Conservation (phyloP, 1,284 basidiomycete species). For the Lentinula novae-zelandiae region DNA sequence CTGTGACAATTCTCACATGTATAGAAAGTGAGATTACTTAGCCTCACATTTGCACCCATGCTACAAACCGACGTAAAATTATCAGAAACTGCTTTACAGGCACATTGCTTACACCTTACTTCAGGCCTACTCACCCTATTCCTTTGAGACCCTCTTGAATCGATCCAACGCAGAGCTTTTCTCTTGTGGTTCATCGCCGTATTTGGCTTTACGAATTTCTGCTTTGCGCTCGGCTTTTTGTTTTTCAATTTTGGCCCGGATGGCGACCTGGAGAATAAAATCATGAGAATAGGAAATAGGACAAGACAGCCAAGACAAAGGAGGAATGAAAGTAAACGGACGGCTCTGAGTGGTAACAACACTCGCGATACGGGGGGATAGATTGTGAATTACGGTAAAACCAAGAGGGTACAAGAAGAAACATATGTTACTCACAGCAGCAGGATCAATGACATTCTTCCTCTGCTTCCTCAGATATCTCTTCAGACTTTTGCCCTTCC, state of each 20-base stretch:
- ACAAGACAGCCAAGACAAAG: neutral
- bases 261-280: conserved; percentile 47
- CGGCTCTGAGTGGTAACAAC: neutral
- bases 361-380: neutral
- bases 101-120: neutral
- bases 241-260: conserved; percentile 66
- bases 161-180: conserved; percentile 67
- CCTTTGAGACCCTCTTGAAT: conserved; percentile 35
- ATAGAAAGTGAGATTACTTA: no score
- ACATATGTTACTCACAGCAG: conserved; percentile 52
- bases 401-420: neutral
- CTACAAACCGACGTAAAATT: no score
- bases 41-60: no score
- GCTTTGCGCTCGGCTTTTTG: conserved; percentile 52
- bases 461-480: conserved; percentile 82
- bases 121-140: neutral
- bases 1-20: no score
- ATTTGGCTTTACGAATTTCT: conserved; percentile 37
- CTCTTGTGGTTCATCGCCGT: conserved; percentile 32
- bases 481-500: conserved; percentile 82
- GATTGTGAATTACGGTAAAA: no score
- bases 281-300: neutral
- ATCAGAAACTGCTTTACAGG: no score
- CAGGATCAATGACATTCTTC: conserved; percentile 90
- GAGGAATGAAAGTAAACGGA: neutral